A percentile compares a stretch with the other conserved stretches of the same genome.
Conservation (phyloP, 345 rosid species). For the Populus deltoides region DNA sequence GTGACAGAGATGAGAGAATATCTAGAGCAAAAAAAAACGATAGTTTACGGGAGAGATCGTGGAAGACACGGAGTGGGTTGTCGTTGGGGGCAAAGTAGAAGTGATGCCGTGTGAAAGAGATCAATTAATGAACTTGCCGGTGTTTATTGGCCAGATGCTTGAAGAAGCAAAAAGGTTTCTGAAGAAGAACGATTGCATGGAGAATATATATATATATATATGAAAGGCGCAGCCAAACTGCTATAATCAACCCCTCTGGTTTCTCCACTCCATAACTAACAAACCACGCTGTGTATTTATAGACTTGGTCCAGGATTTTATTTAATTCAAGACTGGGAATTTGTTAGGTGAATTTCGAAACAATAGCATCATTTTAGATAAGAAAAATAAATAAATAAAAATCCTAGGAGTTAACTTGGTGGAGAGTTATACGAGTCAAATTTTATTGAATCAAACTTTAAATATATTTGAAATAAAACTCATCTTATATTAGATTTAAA, state of each 20-base stretch:
- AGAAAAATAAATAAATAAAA: no score
- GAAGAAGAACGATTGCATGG: neutral
- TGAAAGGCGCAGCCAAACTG: neutral
- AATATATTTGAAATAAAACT: no score
- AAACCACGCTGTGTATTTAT: no score
- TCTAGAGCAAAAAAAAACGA: neutral
- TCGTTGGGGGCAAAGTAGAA: neutral
- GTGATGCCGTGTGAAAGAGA: neutral
- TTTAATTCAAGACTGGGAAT: no score
- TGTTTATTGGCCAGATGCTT: neutral
- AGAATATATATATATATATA: neutral
- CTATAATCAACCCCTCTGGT: neutral
- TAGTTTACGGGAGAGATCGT: neutral
- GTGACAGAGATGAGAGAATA: neutral
- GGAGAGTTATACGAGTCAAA: no score
- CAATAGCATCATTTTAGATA: no score
- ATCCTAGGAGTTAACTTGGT: no score
- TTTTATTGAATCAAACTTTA: no score
- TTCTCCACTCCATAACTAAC: neutral
- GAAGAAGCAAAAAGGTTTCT: neutral
- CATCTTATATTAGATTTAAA: no score
- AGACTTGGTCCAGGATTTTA: no score
- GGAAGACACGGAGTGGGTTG: neutral
- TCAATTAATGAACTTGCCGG: neutral
- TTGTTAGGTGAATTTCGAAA: no score